Evolutionary conservation across 345 rosid species (phyloP).

Genomic region (Viola odorata): DNA sequence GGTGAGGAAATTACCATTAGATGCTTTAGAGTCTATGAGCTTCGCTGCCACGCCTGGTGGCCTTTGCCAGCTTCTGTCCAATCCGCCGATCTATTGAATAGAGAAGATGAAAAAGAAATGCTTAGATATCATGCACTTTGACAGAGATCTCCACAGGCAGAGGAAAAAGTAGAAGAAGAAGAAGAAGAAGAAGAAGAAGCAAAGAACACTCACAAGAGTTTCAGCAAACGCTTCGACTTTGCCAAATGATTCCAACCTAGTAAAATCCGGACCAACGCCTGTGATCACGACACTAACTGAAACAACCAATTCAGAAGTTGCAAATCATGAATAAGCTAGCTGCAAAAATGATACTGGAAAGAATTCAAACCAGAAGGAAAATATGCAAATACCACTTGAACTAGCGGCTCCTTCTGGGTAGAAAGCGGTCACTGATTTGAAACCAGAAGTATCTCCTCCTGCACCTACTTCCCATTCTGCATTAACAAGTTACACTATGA

Average conservation of each 20-base stretch:
- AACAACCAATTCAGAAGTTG: constrained; percentile 6
- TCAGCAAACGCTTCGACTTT: constrained; percentile 90
- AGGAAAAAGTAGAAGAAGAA: neutral
- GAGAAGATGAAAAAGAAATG: neutral
- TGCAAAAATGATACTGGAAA: neutral
- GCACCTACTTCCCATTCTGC: constrained; percentile 74
- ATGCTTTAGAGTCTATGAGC: constrained; percentile 54
- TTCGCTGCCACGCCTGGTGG: constrained; percentile 83
- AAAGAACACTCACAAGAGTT: constrained; percentile 47
- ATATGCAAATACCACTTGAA: constrained; percentile 48
- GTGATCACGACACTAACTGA: constrained; percentile 65
- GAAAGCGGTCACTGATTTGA: constrained; percentile 83
- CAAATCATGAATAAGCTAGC: neutral
- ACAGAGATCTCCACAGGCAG: neutral
- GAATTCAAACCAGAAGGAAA: neutral
- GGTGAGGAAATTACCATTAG: constrained; percentile 46
- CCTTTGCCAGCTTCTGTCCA: constrained; percentile 92
- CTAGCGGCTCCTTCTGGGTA: constrained; percentile 53
- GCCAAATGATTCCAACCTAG: constrained; percentile 87
- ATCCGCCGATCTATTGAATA: constrained; percentile 59
- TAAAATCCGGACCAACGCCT: constrained; percentile 89
- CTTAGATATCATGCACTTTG: neutral
- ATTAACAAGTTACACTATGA: neutral
- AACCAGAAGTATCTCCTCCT: constrained; percentile 73
- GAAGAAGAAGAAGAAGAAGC: neutral